Percentiles rank a stretch among this genome's conserved stretches.
These are phyloP conservation scores for Monsonia emarginata DNA, from an alignment of 441 rosid species.

Conservation along the genomic window DNA sequence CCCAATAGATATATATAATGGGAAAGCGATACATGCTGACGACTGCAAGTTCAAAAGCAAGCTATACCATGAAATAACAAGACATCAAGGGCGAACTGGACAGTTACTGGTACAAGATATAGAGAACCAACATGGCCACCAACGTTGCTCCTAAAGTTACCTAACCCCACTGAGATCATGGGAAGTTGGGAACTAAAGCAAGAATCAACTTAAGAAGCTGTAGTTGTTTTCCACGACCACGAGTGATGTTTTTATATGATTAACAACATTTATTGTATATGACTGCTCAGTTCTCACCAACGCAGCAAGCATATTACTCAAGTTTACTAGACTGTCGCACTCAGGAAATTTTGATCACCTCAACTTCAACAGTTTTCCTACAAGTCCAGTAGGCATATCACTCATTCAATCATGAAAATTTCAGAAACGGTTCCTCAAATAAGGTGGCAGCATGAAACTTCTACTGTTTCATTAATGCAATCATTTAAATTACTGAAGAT, in stretches of 20 bases:
- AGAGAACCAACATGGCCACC: not conserved
- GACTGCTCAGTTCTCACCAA: not conserved
- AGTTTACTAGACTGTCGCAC: not conserved
- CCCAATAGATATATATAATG: not conserved
- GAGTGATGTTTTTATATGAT: not conserved
- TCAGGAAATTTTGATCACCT: too few relatives aligned
- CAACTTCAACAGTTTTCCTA: constrained; percentile 1
- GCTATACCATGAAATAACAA: not conserved
- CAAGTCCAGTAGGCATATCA: not conserved
- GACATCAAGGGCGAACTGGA: not conserved
- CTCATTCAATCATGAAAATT: not conserved
- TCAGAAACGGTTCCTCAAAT: not conserved
- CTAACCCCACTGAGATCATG: not conserved
- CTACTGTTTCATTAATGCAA: constrained; percentile 1
- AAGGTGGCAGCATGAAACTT: constrained; percentile 3
- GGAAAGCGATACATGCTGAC: not conserved
- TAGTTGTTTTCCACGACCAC: not conserved
- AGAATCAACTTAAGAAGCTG: not conserved
- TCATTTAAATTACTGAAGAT: not conserved
- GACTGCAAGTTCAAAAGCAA: not conserved
- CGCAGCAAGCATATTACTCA: not conserved
- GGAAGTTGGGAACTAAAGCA: not conserved
- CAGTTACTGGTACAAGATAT: not conserved
- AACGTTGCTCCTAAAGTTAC: not conserved
- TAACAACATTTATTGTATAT: not conserved